A percentile compares a stretch with the other conserved stretches of the same genome.
These are phyloP conservation scores for Nyctanthes arbortristis DNA, from an alignment of 257 asterid species.

Conservation along the genomic window DNA sequence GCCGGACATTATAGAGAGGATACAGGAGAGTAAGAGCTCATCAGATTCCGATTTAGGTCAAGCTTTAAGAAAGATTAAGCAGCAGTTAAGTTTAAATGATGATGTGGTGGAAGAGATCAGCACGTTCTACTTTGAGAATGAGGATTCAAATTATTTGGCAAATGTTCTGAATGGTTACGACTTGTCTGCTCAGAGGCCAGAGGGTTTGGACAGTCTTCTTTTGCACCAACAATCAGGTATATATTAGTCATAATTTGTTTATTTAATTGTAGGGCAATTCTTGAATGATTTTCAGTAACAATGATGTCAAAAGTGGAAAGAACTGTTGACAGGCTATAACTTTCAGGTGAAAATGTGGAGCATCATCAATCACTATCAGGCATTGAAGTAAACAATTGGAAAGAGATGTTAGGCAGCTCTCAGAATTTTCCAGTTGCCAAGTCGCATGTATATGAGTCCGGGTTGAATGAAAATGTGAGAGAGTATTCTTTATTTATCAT, in stretches of 20 bases:
- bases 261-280: constrained; percentile 12
- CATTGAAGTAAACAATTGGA: constrained; percentile 57
- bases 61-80: constrained; percentile 68
- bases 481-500: not conserved
- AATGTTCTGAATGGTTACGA: constrained; percentile 41
- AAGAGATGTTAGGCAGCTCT: constrained; percentile 50
- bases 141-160: constrained; percentile 45
- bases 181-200: constrained; percentile 43
- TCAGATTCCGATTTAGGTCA: constrained; percentile 51
- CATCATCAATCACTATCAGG: constrained; percentile 36
- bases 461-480: constrained; percentile 40
- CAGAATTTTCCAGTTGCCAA: constrained; percentile 36
- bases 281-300: constrained; percentile 7
- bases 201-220: constrained; percentile 37
- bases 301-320: constrained; percentile 12
- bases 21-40: constrained; percentile 48
- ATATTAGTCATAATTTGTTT: constrained; percentile 15
- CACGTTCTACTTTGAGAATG: constrained; percentile 40
- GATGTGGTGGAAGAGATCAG: constrained; percentile 43
- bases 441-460: constrained; percentile 30
- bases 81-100: constrained; percentile 77
- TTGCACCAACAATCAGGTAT: constrained; percentile 43
- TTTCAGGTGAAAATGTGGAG: constrained; percentile 48
- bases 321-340: constrained; percentile 31
- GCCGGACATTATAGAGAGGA: constrained; percentile 32